Base-by-base conservation (phyloP, 2,329 filamentous ascomycete species). In the Aspergillus neoniger region DNA sequence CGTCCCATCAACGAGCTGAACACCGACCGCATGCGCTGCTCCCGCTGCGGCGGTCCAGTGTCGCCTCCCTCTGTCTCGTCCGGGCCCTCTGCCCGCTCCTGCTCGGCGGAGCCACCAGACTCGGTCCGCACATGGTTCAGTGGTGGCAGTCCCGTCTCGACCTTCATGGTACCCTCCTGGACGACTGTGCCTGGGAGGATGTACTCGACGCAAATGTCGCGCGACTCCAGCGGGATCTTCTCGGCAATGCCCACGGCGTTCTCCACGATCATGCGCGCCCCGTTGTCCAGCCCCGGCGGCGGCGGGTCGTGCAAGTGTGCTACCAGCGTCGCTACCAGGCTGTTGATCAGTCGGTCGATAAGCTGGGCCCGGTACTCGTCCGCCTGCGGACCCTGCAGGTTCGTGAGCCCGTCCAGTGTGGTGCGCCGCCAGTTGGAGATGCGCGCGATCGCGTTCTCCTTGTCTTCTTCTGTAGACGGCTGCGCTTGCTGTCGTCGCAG, bases 351-450 rank as follows among this genome's bases (percentile, higher is more conserved):
- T 69, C 86, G 85, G 57, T 87, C 86, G 28, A 89, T 91, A 60
- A 97, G 86, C 56, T 86, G 81, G 7, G 83, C 77, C 30, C 88
- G 87, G 75, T 92, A 85, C 10, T 90, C 85, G 12, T 82, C 82
- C 48, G 87, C 88, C 57, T 88, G 83, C 0, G 86, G 80, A 4
- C 88, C 86, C 59, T 85, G 83, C 17, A 98, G 82, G 55, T 90
- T 87, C 64, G 88, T 85, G 17, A 99, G 82, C n/a, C 94, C 95
- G 71, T 99, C 95, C 15, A 98, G 82, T 2, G 95, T 99, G 3
- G 94, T 88, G 78, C 98, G 87, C 61, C 95, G 88, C 95, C 95
- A 99, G 72, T 90, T 91, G 62, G 96, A 88, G 48, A 98, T 87
- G 77, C 96, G 96, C 49, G 88, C 86, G 21, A 91, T 91, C 58